These are phyloP conservation scores for Teratosphaeria pseudoeucalypti DNA, from an alignment of 2,329 filamentous ascomycete genomes.

Conservation along the genomic window DNA sequence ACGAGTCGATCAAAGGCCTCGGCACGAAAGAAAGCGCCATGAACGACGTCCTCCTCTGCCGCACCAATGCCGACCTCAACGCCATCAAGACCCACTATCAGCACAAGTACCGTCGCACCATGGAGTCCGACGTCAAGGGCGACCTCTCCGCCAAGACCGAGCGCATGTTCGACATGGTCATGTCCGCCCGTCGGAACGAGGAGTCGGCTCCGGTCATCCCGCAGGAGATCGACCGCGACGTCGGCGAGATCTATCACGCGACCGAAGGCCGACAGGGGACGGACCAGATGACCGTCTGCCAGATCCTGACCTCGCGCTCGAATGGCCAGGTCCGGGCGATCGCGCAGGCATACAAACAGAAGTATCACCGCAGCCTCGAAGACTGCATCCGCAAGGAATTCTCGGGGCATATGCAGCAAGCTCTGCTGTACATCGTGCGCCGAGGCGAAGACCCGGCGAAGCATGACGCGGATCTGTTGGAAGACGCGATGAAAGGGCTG, in stretches of 20 bases:
- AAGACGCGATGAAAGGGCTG: conserved; percentile 74
- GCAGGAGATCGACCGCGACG: conserved; percentile 64
- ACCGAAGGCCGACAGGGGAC: conserved; percentile 57
- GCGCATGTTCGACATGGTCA: conserved; percentile 71
- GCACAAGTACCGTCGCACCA: conserved; percentile 51
- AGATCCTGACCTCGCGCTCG: conserved; percentile 63
- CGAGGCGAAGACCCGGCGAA: conserved; percentile 70
- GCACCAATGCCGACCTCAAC: conserved; percentile 76
- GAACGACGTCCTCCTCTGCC: conserved; percentile 73
- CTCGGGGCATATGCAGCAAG: conserved; percentile 83
- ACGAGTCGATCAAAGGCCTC: conserved; percentile 62
- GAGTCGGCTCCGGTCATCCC: conserved; percentile 66
- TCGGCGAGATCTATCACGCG: conserved; percentile 64
- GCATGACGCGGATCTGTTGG: conserved; percentile 72
- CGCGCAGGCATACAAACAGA: conserved; percentile 59
- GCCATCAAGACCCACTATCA: conserved; percentile 77
- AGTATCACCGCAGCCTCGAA: conserved; percentile 61
- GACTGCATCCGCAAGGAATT: conserved; percentile 72
- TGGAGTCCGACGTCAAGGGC: conserved; percentile 62
- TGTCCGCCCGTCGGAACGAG: conserved; percentile 64
- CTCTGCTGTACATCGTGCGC: conserved; percentile 68
- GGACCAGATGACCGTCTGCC: conserved; percentile 67
- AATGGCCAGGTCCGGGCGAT: conserved; percentile 80
- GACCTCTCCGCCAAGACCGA: conserved; percentile 84
- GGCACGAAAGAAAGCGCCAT: conserved; percentile 81